Percentiles rank a stretch among this genome's conserved stretches.
Evolutionary conservation across 2,329 filamentous ascomycete species (phyloP).

Genomic region (Clonostachys sp.): DNA sequence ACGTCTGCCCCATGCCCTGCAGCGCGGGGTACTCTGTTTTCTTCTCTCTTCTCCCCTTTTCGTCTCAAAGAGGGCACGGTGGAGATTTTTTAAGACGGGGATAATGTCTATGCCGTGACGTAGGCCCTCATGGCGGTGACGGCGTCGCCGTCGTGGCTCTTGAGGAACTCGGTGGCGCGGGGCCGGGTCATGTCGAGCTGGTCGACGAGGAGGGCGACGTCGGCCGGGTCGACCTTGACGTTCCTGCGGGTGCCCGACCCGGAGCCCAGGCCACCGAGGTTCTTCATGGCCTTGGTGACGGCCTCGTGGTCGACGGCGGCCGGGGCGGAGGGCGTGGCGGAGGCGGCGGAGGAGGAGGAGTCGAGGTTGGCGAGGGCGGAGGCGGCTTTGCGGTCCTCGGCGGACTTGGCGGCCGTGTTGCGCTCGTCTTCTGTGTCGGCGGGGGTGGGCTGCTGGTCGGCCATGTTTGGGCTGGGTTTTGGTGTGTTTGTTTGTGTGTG

Average conservation of each 20-base stretch:
- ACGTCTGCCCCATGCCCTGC: too few relatives aligned
- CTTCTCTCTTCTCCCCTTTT: too few relatives aligned
- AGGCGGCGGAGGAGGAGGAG: constrained; percentile 37
- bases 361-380: constrained; percentile 70
- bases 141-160: constrained; percentile 65
- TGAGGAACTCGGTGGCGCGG: constrained; percentile 72
- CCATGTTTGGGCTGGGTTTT: constrained; percentile 37
- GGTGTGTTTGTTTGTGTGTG: too few relatives aligned
- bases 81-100: too few relatives aligned
- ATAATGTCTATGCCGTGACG: constrained; percentile 10
- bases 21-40: too few relatives aligned
- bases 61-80: too few relatives aligned
- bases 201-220: constrained; percentile 67
- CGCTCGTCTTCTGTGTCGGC: constrained; percentile 52
- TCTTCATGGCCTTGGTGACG: constrained; percentile 67
- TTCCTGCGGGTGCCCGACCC: constrained; percentile 41
- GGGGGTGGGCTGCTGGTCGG: constrained; percentile 55
- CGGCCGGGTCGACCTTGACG: constrained; percentile 70
- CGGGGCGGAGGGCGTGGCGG: constrained; percentile 21
- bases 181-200: constrained; percentile 67
- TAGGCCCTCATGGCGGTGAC: constrained; percentile 63
- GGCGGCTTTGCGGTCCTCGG: constrained; percentile 74
- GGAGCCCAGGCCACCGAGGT: constrained; percentile 31
- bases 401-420: constrained; percentile 51
- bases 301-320: constrained; percentile 67